phyloP scores from a whole-genome alignment of 1,284 basidiomycete species.

The Moesziomyces sp. region DNA sequence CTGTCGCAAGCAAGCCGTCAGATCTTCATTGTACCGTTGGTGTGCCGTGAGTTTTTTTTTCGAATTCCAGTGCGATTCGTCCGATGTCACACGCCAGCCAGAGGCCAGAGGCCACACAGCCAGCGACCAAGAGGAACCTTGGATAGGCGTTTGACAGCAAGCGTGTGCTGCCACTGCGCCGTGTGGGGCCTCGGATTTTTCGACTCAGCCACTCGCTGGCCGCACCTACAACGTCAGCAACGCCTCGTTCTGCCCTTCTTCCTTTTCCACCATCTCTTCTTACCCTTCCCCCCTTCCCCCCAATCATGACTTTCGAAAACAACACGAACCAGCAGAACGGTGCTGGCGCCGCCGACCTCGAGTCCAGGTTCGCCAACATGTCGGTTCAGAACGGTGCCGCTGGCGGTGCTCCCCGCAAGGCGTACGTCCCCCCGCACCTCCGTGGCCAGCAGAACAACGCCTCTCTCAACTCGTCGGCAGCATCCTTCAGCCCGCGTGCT shows the following conservation, averaged over 20 bases:
- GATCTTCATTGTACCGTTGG: too few relatives aligned
- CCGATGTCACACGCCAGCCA: too few relatives aligned
- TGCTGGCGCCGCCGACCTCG: conserved; percentile 76
- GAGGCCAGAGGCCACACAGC: too few relatives aligned
- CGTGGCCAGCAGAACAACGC: conserved; percentile 70
- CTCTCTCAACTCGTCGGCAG: conserved; percentile 63
- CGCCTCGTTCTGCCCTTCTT: background rate
- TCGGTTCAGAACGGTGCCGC: conserved; percentile 52
- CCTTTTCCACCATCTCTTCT: conserved; percentile 19
- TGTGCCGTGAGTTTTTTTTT: too few relatives aligned
- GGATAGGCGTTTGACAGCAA: too few relatives aligned
- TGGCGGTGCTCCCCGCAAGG: conserved; percentile 74
- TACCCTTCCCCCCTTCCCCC: conserved; percentile 6
- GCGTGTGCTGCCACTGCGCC: background rate
- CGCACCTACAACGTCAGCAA: conserved; percentile 3
- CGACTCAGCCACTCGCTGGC: conserved; percentile 20
- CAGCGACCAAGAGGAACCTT: too few relatives aligned
- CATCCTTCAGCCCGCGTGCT: conserved; percentile 45
- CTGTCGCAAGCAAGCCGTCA: too few relatives aligned
- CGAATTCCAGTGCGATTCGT: too few relatives aligned
- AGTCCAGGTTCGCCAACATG: conserved; percentile 76
- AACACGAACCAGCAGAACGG: conserved; percentile 58
- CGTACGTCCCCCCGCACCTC: conserved; percentile 93
- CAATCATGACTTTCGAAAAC: conserved; percentile 60
- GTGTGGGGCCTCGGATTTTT: conserved; percentile 4